Evolutionary conservation across 179 eudicot genomes (phyloP).

Genomic region (Drosera spatulata): DNA sequence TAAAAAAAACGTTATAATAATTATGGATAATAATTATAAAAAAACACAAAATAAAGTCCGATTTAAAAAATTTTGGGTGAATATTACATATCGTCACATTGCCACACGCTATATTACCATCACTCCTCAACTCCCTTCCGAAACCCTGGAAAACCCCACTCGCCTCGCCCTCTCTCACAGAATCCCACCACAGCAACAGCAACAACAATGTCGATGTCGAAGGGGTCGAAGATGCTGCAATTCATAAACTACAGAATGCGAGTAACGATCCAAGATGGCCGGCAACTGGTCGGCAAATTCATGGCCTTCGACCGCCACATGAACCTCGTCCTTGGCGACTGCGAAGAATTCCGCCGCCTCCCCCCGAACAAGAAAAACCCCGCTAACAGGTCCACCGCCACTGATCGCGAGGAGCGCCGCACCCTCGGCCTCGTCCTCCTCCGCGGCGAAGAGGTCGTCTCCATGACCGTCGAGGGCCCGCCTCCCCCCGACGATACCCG

Average conservation of each 20-base stretch:
- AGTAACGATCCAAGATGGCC: slow-evolving; percentile 76
- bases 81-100: too few species aligned
- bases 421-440: slow-evolving; percentile 78
- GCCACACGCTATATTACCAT: too few species aligned
- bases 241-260: slow-evolving; percentile 89
- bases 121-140: too few species aligned
- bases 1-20: too few species aligned
- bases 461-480: slow-evolving; percentile 90
- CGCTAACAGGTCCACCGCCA: slow-evolving; percentile 13
- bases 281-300: slow-evolving; percentile 75
- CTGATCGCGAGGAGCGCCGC: slow-evolving; percentile 55
- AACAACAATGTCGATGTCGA: slow-evolving; percentile 76
- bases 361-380: slow-evolving; percentile 48
- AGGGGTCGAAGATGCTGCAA: slow-evolving; percentile 84
- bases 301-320: slow-evolving; percentile 94
- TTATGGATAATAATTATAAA: too few species aligned
- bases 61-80: too few species aligned
- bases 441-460: slow-evolving; percentile 74
- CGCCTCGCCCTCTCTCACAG: too few species aligned
- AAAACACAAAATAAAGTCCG: too few species aligned
- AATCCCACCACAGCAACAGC: too few species aligned
- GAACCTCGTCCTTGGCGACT: slow-evolving; percentile 85
- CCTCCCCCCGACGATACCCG: slow-evolving; percentile 87
- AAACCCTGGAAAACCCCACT: too few species aligned
- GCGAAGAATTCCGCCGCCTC: slow-evolving; percentile 79